A percentile compares a stretch with the other conserved stretches of the same genome.
Evolutionary conservation across 108 stramenopile species (phyloP).

Genomic region (Pseudonitzschia delicatissima): DNA sequence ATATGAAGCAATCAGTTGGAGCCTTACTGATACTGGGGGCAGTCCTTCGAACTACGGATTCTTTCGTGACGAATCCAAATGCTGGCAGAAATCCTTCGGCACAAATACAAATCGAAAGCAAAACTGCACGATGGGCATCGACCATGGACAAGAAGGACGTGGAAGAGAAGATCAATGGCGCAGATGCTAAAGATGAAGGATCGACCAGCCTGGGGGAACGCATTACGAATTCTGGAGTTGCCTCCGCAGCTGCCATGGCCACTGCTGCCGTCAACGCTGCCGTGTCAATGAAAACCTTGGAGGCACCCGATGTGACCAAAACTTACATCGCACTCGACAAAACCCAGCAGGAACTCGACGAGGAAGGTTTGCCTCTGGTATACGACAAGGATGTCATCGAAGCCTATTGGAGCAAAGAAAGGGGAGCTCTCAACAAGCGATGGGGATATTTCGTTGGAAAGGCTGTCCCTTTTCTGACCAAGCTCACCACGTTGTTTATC

Average conservation of each 20-base stretch:
- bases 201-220: constrained; percentile 38
- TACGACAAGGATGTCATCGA: constrained; percentile 92
- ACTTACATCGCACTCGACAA: constrained; percentile 73
- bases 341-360: constrained; percentile 52
- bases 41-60: background rate
- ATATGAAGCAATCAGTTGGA: background rate
- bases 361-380: constrained; percentile 87
- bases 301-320: constrained; percentile 71
- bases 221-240: constrained; percentile 68
- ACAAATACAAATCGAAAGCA: background rate
- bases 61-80: constrained; percentile 9
- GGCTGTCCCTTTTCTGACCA: constrained; percentile 86
- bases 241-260: constrained; percentile 81
- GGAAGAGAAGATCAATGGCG: background rate
- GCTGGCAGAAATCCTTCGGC: background rate
- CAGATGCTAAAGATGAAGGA: constrained; percentile 1
- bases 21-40: background rate
- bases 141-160: constrained; percentile 6
- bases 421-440: constrained; percentile 80
- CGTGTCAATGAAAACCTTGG: constrained; percentile 79
- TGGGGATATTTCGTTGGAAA: constrained; percentile 91
- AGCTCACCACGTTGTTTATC: constrained; percentile 72
- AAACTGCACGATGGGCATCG: background rate
- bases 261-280: constrained; percentile 91
- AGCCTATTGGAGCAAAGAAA: constrained; percentile 87